Evolutionary conservation across 1,284 basidiomycete genomes (phyloP).

Genomic region (Puccinia novopanici): DNA sequence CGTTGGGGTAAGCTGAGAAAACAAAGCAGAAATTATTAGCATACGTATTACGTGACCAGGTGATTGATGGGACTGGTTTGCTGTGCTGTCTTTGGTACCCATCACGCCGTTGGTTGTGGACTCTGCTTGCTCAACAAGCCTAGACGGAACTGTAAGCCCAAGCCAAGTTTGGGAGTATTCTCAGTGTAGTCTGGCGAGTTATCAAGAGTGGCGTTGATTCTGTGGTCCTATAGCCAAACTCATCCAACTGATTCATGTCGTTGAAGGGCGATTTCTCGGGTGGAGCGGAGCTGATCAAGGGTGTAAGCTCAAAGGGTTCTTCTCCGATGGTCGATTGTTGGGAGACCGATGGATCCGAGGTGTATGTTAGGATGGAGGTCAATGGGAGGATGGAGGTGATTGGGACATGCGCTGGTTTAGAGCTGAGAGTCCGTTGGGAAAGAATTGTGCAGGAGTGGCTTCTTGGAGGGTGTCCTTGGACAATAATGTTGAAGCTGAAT

Average conservation of each 20-base stretch:
- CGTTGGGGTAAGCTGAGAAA: background rate
- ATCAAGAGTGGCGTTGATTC: background rate
- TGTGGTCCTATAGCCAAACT: background rate
- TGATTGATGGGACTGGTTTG: too few species aligned
- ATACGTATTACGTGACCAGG: background rate
- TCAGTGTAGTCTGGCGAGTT: background rate
- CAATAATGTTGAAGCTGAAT: background rate
- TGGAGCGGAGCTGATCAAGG: background rate
- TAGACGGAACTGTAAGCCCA: background rate
- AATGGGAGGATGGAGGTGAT: background rate
- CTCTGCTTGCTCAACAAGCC: background rate
- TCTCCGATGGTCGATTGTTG: background rate
- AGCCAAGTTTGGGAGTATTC: background rate
- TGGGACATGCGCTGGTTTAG: background rate
- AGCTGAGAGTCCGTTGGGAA: background rate
- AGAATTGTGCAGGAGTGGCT: background rate
- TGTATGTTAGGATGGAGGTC: slow-evolving; percentile 12
- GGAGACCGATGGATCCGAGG: background rate
- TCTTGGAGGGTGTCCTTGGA: background rate
- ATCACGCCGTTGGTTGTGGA: background rate
- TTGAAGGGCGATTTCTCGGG: background rate
- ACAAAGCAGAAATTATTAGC: background rate
- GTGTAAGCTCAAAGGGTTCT: background rate
- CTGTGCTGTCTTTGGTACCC: background rate
- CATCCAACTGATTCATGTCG: background rate